phyloP scores from a whole-genome alignment of 805 yeast species.

The Saccharomycopsis microspora region DNA sequence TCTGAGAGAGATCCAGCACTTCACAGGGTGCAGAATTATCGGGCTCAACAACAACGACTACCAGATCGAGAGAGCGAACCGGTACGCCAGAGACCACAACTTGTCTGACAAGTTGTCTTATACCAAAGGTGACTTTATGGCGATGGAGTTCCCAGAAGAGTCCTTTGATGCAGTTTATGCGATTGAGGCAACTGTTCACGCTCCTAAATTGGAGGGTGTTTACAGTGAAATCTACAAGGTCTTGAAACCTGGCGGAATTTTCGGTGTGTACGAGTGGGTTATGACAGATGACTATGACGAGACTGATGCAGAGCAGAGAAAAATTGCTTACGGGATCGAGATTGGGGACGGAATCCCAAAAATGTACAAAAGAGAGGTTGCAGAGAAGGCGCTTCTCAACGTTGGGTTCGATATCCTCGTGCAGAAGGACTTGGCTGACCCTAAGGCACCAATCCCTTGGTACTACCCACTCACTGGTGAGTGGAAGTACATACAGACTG shows the following conservation, averaged over 20 bases:
- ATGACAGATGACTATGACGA: conserved; percentile 93
- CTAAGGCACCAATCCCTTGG: conserved; percentile 86
- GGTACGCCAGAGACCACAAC: conserved; percentile 56
- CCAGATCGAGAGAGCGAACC: conserved; percentile 84
- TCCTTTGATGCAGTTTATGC: conserved; percentile 96
- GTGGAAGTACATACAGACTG: conserved; percentile 72
- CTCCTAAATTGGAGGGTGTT: conserved; percentile 93
- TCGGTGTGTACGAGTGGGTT: conserved; percentile 99
- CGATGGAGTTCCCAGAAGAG: conserved; percentile 88
- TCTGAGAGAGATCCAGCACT: conserved; percentile 89
- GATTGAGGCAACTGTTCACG: conserved; percentile 97
- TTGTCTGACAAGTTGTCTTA: conserved; percentile 66
- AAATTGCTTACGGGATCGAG: conserved; percentile 93
- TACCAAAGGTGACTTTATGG: conserved; percentile 98
- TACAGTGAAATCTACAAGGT: conserved; percentile 90
- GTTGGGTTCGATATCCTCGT: conserved; percentile 81
- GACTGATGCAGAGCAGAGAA: conserved; percentile 77
- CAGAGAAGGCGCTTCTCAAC: conserved; percentile 69
- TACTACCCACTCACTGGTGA: conserved; percentile 95
- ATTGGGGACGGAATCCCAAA: conserved; percentile 98
- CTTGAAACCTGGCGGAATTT: conserved; percentile 93
- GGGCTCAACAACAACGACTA: conserved; percentile 97
- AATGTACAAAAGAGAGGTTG: conserved; percentile 81
- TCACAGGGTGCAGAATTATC: conserved; percentile 75
- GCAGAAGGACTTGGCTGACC: conserved; percentile 74